phyloP scores from a whole-genome alignment of 2,329 filamentous ascomycete species.

The Ophiosphaerella herpotricha region DNA sequence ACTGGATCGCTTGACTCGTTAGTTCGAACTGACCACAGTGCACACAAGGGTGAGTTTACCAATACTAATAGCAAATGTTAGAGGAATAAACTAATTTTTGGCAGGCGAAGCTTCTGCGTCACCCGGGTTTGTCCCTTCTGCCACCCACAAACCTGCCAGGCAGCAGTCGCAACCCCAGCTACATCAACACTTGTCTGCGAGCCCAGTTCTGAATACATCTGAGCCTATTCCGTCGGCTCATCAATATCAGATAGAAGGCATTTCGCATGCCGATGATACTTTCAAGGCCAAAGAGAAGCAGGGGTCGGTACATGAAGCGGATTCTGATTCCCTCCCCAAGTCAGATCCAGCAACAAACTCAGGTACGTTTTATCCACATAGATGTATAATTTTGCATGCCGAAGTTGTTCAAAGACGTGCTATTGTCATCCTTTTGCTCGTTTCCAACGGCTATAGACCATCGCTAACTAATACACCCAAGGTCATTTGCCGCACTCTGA shows the following conservation, averaged over 20 bases:
- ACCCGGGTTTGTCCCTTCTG: constrained; percentile 7
- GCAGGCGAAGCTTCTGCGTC: not conserved
- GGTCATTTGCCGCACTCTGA: not conserved
- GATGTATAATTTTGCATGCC: no score
- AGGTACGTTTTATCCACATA: not conserved
- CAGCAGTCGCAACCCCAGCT: not conserved
- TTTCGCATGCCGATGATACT: not conserved
- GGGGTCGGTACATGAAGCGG: not conserved
- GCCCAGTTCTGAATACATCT: constrained; percentile 3
- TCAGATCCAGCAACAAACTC: not conserved
- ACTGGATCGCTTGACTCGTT: constrained; percentile 2
- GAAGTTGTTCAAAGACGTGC: no score
- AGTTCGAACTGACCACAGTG: constrained; percentile 1
- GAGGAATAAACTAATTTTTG: not conserved
- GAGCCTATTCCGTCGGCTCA: constrained; percentile 1
- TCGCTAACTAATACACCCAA: not conserved
- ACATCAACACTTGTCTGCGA: not conserved
- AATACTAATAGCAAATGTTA: not conserved
- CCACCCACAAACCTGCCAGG: not conserved
- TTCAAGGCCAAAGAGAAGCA: not conserved
- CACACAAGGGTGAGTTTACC: constrained; percentile 4
- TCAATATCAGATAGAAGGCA: not conserved
- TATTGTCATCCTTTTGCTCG: no score
- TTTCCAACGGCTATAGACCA: not conserved
- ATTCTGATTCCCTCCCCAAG: not conserved